Evolutionary conservation across 148 eudicot genomes (phyloP).

Genomic region (Euryodendron excelsum): DNA sequence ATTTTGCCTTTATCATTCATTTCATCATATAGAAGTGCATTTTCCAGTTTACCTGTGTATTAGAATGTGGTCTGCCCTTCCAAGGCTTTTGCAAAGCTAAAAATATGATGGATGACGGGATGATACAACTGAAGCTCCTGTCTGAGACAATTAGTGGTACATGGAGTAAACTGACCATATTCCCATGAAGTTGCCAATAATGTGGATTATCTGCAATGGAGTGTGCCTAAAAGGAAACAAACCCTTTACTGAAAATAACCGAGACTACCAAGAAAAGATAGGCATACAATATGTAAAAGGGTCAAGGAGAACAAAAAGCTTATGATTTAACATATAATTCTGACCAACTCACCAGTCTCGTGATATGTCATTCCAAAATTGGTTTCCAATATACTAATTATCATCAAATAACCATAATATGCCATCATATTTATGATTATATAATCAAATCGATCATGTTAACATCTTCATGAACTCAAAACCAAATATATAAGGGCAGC

Average conservation of each 20-base stretch:
- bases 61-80: slow-evolving; percentile 90
- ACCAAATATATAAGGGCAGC: not conserved
- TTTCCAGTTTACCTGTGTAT: slow-evolving; percentile 65
- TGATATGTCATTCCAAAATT: slow-evolving; percentile 12
- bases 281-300: not conserved
- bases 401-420: not conserved
- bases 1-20: not conserved
- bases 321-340: not conserved
- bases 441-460: not conserved
- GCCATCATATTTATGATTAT: not conserved
- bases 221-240: slow-evolving; percentile 55
- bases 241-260: slow-evolving; percentile 7
- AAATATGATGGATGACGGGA: slow-evolving; percentile 72
- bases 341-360: not conserved
- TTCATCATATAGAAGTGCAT: not conserved
- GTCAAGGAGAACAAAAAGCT: not conserved
- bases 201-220: slow-evolving; percentile 74
- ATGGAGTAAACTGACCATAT: slow-evolving; percentile 98
- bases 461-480: slow-evolving; percentile 5
- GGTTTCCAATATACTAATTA: not conserved
- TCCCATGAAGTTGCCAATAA: slow-evolving; percentile 77
- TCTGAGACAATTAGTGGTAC: slow-evolving; percentile 70
- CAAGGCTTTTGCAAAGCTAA: slow-evolving; percentile 82
- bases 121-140: slow-evolving; percentile 84
- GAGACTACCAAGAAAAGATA: slow-evolving; percentile 11